phyloP scores from a whole-genome alignment of 345 rosid species.

The Pseudoturritis turrita region DNA sequence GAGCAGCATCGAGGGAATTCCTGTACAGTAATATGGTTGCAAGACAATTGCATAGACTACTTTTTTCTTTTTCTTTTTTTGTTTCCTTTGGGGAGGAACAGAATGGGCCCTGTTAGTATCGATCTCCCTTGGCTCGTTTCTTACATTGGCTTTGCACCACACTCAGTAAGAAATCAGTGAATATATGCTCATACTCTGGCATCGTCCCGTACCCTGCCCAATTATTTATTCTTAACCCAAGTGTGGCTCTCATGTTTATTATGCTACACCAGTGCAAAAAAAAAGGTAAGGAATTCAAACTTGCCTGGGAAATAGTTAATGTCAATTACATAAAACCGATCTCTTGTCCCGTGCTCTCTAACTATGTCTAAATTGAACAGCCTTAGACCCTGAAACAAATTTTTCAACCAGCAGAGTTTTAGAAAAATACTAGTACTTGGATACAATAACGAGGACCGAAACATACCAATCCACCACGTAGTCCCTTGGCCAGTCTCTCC shows the following conservation, averaged over 20 bases:
- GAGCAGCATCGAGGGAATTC: not conserved
- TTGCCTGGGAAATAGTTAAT: slow-evolving; percentile 85
- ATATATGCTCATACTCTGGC: slow-evolving; percentile 78
- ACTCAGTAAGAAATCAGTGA: slow-evolving; percentile 71
- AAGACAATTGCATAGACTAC: not conserved
- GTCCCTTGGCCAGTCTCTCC: slow-evolving; percentile 78
- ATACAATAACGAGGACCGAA: not conserved
- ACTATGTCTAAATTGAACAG: slow-evolving; percentile 79
- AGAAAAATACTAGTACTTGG: not conserved
- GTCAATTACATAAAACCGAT: slow-evolving; percentile 71
- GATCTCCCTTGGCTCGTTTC: slow-evolving; percentile 20
- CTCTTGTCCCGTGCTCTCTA: slow-evolving; percentile 65
- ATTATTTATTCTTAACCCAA: not conserved
- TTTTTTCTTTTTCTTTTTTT: not conserved
- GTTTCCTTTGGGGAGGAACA: not conserved
- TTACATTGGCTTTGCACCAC: slow-evolving; percentile 49
- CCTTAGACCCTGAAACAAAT: slow-evolving; percentile 50
- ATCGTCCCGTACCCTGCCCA: slow-evolving; percentile 74
- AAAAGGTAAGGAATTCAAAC: slow-evolving; percentile 21
- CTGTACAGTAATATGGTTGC: not conserved
- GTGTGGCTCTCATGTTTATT: too few relatives aligned
- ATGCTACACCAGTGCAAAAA: not conserved
- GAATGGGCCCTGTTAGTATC: not conserved
- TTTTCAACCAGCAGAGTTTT: not conserved
- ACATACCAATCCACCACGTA: slow-evolving; percentile 58